These are phyloP conservation scores for Microcyclospora tardicrescens DNA, from an alignment of 2,329 filamentous ascomycete genomes.

Conservation along the genomic window DNA sequence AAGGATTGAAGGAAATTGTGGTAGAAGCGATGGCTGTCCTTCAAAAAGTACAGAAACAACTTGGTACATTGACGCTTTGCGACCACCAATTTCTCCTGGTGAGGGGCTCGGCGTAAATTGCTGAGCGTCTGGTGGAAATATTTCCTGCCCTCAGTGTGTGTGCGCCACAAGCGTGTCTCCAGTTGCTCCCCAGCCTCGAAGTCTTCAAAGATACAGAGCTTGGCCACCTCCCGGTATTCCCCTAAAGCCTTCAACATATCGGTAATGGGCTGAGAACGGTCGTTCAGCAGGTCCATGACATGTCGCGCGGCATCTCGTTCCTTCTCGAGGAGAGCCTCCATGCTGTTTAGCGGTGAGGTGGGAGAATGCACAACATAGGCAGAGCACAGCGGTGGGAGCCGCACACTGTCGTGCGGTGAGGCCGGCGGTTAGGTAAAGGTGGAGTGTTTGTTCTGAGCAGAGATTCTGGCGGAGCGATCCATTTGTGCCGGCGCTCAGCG, in stretches of 20 bases:
- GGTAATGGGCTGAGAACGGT: constrained; percentile 11
- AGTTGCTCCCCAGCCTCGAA: constrained; percentile 52
- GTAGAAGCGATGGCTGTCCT: constrained; percentile 80
- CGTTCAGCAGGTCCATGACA: constrained; percentile 15
- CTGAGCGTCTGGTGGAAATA: constrained; percentile 61
- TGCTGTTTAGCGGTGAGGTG: constrained; percentile 10
- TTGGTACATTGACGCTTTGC: constrained; percentile 68
- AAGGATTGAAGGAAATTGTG: constrained; percentile 70
- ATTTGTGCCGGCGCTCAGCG: constrained; percentile 26
- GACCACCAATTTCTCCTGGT: constrained; percentile 22
- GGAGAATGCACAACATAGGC: constrained; percentile 14
- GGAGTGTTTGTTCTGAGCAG: constrained; percentile 32
- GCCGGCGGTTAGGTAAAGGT: constrained; percentile 45
- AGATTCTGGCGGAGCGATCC: constrained; percentile 38
- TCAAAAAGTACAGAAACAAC: constrained; percentile 72
- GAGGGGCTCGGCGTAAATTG: constrained; percentile 31
- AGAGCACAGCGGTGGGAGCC: not conserved
- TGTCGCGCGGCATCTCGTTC: constrained; percentile 18
- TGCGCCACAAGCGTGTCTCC: constrained; percentile 64
- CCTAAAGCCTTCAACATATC: constrained; percentile 15
- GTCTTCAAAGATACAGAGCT: constrained; percentile 60
- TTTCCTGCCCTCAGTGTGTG: constrained; percentile 63
- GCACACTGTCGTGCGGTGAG: constrained; percentile 28
- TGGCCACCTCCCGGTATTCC: constrained; percentile 54
- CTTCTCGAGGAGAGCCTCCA: constrained; percentile 20